Evolutionary conservation across 2,329 filamentous ascomycete genomes (phyloP).

Genomic region (Hypomyces rosellus): DNA sequence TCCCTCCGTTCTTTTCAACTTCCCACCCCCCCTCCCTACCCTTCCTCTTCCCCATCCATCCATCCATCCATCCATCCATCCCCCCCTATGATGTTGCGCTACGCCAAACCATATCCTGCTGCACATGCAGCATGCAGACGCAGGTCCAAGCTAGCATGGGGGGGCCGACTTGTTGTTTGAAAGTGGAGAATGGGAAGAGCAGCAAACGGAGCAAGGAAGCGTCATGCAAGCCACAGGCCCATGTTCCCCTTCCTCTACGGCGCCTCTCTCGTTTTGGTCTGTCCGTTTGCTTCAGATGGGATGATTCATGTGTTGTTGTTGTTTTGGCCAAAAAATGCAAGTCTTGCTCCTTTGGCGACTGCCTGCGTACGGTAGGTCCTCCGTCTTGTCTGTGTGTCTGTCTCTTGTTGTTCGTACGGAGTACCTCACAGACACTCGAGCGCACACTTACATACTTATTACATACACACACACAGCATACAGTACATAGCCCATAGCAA

Average conservation of each 20-base stretch:
- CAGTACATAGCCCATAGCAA: too few species aligned
- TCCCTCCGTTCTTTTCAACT: neutral
- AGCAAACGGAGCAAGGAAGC: neutral
- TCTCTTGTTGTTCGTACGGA: too few species aligned
- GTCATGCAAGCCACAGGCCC: neutral
- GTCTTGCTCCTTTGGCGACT: neutral
- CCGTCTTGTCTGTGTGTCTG: too few species aligned
- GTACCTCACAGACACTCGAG: neutral
- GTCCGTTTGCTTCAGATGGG: too few species aligned
- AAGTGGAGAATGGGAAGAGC: conserved; percentile 3
- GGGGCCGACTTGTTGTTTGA: neutral
- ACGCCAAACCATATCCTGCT: conserved; percentile 13
- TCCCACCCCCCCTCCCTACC: neutral
- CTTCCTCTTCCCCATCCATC: neutral
- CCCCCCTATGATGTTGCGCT: neutral
- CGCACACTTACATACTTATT: too few species aligned
- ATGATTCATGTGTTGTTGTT: neutral
- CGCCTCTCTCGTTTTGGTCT: too few species aligned
- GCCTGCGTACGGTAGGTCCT: neutral
- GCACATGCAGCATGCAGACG: conserved; percentile 14
- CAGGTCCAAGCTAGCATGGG: conserved; percentile 13
- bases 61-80: too few species aligned
- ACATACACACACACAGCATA: too few species aligned
- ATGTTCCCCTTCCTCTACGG: too few species aligned
- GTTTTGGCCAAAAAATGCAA: neutral